Evolutionary conservation across 345 rosid species (phyloP).

Genomic region (Melastoma malabathricum): DNA sequence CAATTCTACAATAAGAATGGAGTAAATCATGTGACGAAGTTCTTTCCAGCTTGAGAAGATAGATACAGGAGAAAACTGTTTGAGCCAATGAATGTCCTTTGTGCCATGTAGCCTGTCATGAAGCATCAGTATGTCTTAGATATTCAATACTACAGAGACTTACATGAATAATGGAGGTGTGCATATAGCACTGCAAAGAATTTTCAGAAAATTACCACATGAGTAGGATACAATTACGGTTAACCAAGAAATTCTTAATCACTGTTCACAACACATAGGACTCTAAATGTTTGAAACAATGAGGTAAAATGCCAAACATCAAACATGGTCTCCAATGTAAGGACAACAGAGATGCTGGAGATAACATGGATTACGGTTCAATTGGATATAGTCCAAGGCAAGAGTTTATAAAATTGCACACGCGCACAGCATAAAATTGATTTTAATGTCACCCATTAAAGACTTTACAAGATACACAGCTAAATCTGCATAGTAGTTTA

Average conservation of each 20-base stretch:
- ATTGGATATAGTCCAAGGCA: no score
- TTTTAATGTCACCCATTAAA: neutral
- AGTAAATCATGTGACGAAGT: conserved; percentile 70
- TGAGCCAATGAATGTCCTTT: conserved; percentile 96
- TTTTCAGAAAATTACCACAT: no score
- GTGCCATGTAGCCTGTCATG: conserved; percentile 95
- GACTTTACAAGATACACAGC: neutral
- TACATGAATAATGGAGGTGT: neutral
- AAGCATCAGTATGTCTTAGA: neutral
- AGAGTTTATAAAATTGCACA: no score
- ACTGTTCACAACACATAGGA: no score
- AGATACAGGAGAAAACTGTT: conserved; percentile 96
- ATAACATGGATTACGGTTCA: no score
- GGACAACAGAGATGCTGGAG: no score
- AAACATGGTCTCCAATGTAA: no score
- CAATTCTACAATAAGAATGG: conserved; percentile 79
- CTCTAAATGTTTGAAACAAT: no score
- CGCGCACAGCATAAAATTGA: neutral
- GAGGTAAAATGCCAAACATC: no score
- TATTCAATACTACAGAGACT: neutral
- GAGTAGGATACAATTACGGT: no score
- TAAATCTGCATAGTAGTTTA: neutral
- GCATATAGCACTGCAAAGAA: no score
- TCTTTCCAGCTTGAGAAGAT: conserved; percentile 83
- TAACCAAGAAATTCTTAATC: no score